Base-by-base conservation (phyloP, 2,329 filamentous ascomycete genomes). In the Monilinia fructigena region DNA sequence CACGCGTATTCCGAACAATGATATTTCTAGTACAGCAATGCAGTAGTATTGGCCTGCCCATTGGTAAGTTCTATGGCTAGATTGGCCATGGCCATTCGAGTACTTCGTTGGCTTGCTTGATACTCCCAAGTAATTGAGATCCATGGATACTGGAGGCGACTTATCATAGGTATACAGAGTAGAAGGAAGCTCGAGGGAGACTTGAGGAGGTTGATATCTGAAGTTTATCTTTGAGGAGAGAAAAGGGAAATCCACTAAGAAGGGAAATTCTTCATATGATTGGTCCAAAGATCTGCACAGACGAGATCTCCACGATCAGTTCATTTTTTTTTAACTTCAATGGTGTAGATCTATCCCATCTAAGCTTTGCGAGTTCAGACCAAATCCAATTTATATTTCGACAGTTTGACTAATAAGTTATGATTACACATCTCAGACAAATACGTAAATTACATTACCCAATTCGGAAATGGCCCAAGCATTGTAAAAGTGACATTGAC, bases 291-390 rank as follows among this genome's bases (percentile, higher is more conserved):
- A 23, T 42, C 42, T 48, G 42, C 56, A 60, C 42, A 12, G 42
- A 48, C 20, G 56, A 35, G 56, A 60, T 60, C 56, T 47, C 18
- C 56, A 54, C 4, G 52, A 54, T 35, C 28, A 8, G n/a, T 23
- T 10, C 31, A 35, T 23, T 47, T 23, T n/a, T 28, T 54, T 28
- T 54, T 54, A 35, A 18, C 52, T 12, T 35, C 26, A 14, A 3
- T 40, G 38, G 10, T 40, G 38, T 14, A 40, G 38, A 40, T 40
- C 38, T 40, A 40, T 14, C 12, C 38, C 12, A 14, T 8, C 8
- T 40, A 40, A 40, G 10, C 38, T 14, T 40, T 40, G 4, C 11
- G 11, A 40, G 11, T 40, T 40, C 38, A 14, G 38, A 40, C 2
- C 38, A 40, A 14, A 14, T 14, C 12, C 11, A 40, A 40, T 40